Base-by-base conservation (phyloP, 2,329 filamentous ascomycete genomes). In the Cyanodermella asteris region DNA sequence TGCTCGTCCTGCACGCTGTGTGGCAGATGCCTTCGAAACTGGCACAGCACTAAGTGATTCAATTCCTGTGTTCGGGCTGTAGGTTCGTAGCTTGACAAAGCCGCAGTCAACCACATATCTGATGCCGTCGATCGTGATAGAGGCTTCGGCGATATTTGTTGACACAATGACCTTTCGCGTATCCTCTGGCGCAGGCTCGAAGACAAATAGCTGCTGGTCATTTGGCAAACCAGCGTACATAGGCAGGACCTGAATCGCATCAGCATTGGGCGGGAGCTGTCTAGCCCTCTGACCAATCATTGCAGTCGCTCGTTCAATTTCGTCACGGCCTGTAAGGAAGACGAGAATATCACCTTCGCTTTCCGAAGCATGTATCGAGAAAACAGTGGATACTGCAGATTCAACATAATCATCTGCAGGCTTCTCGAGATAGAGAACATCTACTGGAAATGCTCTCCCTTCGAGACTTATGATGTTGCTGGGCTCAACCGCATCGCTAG, bases 61-160 rank as follows among this genome's bases (percentile, higher is more conserved):
- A 36, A 94, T 91, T 8, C 81, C 77, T 1, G 77, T 84, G 10
- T 45, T 59, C 0, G 84, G 78, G 36, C 90, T 74, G 49, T 80
- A 94, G 5, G 76, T 73, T 19, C 81, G 68, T 12, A 91, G 56
- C 45, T 94, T 94, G 35, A 90, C 81, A 42, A 78, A 93, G 2
- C 87, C 87, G 26, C 67, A 72, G 46, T 97, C 87, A 24, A 94
- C 55, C 5, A 97, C 84, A 40, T 78, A 91, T 27, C 81, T 71
- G 31, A 94, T 82, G 3, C 80, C 81, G 26, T 87, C 72, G 28
- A 94, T 90, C 10, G 87, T 94, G 21, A 97, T 74, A 2, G 80
- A 91, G 4, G 87, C 84, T 53, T 97, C 87, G 8, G 87, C 81
- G 34, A 94, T 93, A 43, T 94, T 94, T 30, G 87, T 94, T 4